These are phyloP conservation scores for Cladosporium velox DNA, from an alignment of 2,329 filamentous ascomycete species.

Conservation along the genomic window DNA sequence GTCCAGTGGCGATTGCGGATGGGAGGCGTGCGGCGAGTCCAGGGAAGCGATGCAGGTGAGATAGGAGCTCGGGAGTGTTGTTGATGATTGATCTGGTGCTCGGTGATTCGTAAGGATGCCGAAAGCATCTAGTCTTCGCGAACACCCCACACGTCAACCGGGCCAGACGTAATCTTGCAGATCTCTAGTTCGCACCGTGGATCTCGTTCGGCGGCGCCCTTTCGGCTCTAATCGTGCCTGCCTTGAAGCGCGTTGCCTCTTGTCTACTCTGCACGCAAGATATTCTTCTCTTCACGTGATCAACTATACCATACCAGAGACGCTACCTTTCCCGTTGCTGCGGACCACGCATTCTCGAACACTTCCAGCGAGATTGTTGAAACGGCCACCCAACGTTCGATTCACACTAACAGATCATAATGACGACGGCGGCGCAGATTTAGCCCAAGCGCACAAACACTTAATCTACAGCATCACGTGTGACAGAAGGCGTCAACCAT, in stretches of 20 bases:
- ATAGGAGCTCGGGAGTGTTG: conserved; percentile 5
- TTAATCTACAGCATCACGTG: background rate
- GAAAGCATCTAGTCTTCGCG: conserved; percentile 4
- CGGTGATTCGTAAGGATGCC: conserved; percentile 11
- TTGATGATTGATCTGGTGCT: conserved; percentile 3
- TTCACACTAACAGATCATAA: background rate
- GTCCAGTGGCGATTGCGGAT: background rate
- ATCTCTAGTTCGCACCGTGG: background rate
- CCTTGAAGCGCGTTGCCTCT: background rate
- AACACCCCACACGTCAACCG: conserved; percentile 1
- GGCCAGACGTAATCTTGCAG: conserved; percentile 11
- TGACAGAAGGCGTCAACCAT: background rate
- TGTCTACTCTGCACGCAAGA: background rate
- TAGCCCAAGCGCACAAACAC: background rate
- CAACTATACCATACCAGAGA: background rate
- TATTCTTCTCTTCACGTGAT: background rate
- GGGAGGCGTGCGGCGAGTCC: background rate
- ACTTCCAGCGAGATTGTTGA: background rate
- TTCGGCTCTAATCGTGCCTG: background rate
- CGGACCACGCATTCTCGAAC: background rate
- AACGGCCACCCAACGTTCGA: background rate
- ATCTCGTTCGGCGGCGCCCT: background rate
- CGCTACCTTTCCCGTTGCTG: background rate
- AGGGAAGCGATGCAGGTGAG: background rate
- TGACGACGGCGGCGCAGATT: background rate